Percentiles rank a stretch among this genome's conserved stretches.
phyloP scores from a whole-genome alignment of 495 filamentous ascomycete genomes.

The Penicillium tannophilum region DNA sequence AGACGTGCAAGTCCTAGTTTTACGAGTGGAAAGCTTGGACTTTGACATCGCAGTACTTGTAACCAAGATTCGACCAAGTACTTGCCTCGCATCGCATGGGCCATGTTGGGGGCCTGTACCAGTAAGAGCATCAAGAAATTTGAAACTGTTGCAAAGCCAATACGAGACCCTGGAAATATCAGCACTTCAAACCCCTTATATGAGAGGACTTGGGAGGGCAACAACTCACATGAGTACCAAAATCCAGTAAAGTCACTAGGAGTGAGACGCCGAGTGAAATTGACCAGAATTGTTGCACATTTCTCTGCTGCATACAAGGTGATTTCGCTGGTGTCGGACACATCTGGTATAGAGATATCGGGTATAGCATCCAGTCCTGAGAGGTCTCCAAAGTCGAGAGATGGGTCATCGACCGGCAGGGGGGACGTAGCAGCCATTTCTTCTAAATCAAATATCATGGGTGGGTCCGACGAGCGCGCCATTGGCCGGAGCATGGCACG shows the following conservation, averaged over 20 bases:
- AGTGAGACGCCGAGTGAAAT: slow-evolving; percentile 33
- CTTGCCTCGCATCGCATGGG: slow-evolving; percentile 33
- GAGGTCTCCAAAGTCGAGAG: slow-evolving; percentile 27
- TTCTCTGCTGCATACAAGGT: slow-evolving; percentile 38
- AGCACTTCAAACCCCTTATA: not conserved
- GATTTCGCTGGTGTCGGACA: slow-evolving; percentile 30
- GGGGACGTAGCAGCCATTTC: slow-evolving; percentile 29
- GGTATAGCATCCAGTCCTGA: slow-evolving; percentile 30
- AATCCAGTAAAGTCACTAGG: slow-evolving; percentile 36
- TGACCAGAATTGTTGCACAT: slow-evolving; percentile 37
- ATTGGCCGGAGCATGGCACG: slow-evolving; percentile 40
- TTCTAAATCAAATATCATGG: slow-evolving; percentile 37
- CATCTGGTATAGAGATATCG: slow-evolving; percentile 28
- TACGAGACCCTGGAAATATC: slow-evolving; percentile 32
- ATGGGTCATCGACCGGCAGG: slow-evolving; percentile 21
- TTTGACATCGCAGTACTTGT: slow-evolving; percentile 34
- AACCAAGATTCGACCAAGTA: slow-evolving; percentile 39
- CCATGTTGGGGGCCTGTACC: slow-evolving; percentile 36
- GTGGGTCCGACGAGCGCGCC: slow-evolving; percentile 36
- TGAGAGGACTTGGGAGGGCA: not conserved
- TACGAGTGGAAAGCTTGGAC: slow-evolving; percentile 33
- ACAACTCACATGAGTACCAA: slow-evolving; percentile 41
- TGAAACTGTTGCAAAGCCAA: slow-evolving; percentile 40
- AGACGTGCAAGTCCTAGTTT: slow-evolving; percentile 35
- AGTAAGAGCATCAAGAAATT: slow-evolving; percentile 40